These are phyloP conservation scores for Seminavis robusta DNA, from an alignment of 108 stramenopile genomes.

Conservation along the genomic window DNA sequence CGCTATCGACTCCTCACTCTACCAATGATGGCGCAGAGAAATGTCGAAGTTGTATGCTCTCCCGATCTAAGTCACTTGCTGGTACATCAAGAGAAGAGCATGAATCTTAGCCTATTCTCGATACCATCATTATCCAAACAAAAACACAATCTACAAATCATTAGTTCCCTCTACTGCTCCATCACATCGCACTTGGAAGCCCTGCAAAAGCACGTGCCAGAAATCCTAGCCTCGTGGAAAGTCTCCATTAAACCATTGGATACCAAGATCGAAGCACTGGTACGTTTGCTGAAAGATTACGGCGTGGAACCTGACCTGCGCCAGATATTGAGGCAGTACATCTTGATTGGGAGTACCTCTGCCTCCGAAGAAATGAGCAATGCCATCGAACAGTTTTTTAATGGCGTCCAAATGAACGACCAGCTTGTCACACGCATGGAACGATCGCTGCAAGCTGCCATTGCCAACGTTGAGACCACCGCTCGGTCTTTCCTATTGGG, in stretches of 20 bases:
- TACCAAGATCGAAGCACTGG: conserved; percentile 50
- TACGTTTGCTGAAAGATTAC: conserved; percentile 54
- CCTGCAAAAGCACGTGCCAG: conserved; percentile 28
- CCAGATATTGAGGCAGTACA: conserved; percentile 54
- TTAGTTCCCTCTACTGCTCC: conserved; percentile 55
- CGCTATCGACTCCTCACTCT: conserved; percentile 42
- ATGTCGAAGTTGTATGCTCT: conserved; percentile 28
- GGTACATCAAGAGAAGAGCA: not conserved
- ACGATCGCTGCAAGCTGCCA: conserved; percentile 39
- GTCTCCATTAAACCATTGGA: conserved; percentile 70
- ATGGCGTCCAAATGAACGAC: conserved; percentile 76
- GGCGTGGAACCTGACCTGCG: conserved; percentile 31
- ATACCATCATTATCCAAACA: conserved; percentile 6
- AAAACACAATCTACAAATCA: conserved; percentile 57
- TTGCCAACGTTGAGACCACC: conserved; percentile 62
- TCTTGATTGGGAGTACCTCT: conserved; percentile 59
- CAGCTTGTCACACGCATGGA: conserved; percentile 62
- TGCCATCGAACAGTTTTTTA: conserved; percentile 86
- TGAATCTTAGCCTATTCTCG: conserved; percentile 1
- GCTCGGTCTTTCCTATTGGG: conserved; percentile 50
- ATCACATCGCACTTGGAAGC: conserved; percentile 46
- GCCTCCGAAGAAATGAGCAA: conserved; percentile 45
- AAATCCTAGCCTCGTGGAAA: conserved; percentile 52
- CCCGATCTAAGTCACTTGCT: conserved; percentile 37
- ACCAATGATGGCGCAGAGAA: not conserved